Evolutionary conservation across 2,329 filamentous ascomycete species (phyloP), one percentile per base, ranked within the genome.

Genomic region (Fusarium sp.): DNA sequence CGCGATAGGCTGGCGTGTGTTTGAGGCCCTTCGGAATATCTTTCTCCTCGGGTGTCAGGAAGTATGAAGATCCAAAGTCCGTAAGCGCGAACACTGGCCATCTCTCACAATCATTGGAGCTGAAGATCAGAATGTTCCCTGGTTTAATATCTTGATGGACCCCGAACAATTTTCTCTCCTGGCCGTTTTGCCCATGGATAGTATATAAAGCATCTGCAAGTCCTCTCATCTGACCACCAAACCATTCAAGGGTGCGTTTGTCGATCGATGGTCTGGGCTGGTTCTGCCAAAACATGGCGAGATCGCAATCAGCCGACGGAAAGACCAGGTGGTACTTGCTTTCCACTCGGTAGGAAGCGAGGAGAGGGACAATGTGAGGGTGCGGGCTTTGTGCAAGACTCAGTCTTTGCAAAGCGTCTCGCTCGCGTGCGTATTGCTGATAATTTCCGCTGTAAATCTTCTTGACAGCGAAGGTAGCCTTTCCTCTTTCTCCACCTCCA

Each of bases 11-110:
- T 4, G 61, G 61, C 0, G 61, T 63, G 3, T 35, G 20, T 10
- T 59, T 49, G 9, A 48, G 22, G 5, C 28, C 12, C 7, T 10
- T 18, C 0, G 31, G 10, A 2, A 14, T 4, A 1, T 18, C 6
- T 5, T 3, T 11, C 4, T 38, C 9, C 1, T 24, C 36, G 0
- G 22, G 20, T 0, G 20, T 7, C 1, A 4, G 3, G 6, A 41
- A 35, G 11, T 10, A 28, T 2, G 52, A 47, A 1, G 42, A 47
- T 7, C 60, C 60, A 3, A 63, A 63, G 13, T 63, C 60, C 3
- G 51, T 1, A 1, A 47, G 3, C 2, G 11, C 22, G 6, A 47
- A 13, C 14, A 3, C 3, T 3, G 42, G 3, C 6, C 8, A 3
- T 18, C 6, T 13, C 2, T 26, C 1, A 9, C 4, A 12, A 2